phyloP scores from a whole-genome alignment of 202 grass and related monocot species.

The Carex arenaria region DNA sequence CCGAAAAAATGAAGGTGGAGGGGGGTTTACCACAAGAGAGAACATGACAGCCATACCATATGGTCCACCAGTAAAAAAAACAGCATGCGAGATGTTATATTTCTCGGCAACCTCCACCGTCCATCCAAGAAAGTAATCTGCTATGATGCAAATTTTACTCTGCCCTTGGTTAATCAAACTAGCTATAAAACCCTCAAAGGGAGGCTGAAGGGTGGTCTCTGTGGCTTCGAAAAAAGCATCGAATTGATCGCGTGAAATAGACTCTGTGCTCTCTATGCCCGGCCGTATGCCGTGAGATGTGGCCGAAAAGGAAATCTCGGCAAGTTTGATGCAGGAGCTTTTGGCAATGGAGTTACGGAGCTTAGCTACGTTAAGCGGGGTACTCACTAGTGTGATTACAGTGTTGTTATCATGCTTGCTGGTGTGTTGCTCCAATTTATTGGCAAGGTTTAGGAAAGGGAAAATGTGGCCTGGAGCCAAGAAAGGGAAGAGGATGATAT shows the following conservation, averaged over 20 bases:
- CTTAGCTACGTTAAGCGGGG: slow-evolving; percentile 23
- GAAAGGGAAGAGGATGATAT: slow-evolving; percentile 25
- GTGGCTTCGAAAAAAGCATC: slow-evolving; percentile 27
- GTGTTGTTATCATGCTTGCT: neutral
- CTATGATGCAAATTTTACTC: slow-evolving; percentile 33
- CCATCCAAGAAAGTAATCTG: slow-evolving; percentile 41
- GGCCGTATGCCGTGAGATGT: slow-evolving; percentile 3
- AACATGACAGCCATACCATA: slow-evolving; percentile 30
- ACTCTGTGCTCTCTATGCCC: slow-evolving; percentile 26
- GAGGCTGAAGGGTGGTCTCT: slow-evolving; percentile 24
- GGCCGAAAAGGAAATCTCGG: slow-evolving; percentile 17
- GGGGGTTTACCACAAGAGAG: slow-evolving; percentile 22
- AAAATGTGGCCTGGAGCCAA: slow-evolving; percentile 38
- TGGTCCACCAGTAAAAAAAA: slow-evolving; percentile 34
- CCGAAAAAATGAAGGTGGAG: slow-evolving; percentile 7
- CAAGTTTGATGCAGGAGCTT: slow-evolving; percentile 25
- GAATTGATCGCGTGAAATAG: neutral
- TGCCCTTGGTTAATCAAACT: slow-evolving; percentile 19
- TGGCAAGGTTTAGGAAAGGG: slow-evolving; percentile 35
- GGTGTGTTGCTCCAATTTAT: slow-evolving; percentile 2
- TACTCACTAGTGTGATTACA: slow-evolving; percentile 4
- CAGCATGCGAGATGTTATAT: slow-evolving; percentile 30
- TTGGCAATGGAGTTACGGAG: neutral
- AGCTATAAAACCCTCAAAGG: slow-evolving; percentile 36
- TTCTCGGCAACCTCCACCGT: slow-evolving; percentile 31